Evolutionary conservation across 257 asterid species (phyloP).

Genomic region (Orobanche coerulescens): DNA sequence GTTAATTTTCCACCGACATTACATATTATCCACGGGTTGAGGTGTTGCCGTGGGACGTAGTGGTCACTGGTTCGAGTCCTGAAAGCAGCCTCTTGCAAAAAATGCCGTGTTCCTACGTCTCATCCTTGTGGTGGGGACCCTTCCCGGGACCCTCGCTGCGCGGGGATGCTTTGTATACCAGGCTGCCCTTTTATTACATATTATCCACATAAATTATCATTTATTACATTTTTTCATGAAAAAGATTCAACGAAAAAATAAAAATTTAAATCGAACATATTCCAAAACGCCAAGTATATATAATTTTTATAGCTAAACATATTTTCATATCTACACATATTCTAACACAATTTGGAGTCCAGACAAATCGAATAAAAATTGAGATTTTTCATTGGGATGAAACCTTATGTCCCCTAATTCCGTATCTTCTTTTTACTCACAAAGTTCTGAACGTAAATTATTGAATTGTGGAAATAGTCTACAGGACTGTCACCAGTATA

Average conservation of each 20-base stretch:
- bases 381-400: not conserved
- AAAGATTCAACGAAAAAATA: not conserved
- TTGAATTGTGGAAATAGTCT: conserved; percentile 7
- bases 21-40: not conserved
- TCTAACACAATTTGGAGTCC: not conserved
- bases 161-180: no score
- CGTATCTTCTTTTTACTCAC: conserved; percentile 15
- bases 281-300: not conserved
- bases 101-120: no score
- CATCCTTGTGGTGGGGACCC: no score
- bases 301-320: not conserved
- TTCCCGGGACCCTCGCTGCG: no score
- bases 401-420: not conserved
- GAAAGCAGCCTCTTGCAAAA: no score
- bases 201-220: not conserved
- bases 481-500: conserved; percentile 3
- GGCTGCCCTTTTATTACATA: no score
- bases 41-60: no score
- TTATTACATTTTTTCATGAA: not conserved
- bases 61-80: no score
- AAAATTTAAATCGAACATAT: not conserved
- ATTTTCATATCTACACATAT: not conserved
- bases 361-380: not conserved
- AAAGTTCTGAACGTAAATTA: conserved; percentile 12
- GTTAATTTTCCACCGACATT: not conserved